A percentile compares a stretch with the other conserved stretches of the same genome.
Conservation (phyloP, 257 asterid genomes). For the Marsdenia floribunda region DNA sequence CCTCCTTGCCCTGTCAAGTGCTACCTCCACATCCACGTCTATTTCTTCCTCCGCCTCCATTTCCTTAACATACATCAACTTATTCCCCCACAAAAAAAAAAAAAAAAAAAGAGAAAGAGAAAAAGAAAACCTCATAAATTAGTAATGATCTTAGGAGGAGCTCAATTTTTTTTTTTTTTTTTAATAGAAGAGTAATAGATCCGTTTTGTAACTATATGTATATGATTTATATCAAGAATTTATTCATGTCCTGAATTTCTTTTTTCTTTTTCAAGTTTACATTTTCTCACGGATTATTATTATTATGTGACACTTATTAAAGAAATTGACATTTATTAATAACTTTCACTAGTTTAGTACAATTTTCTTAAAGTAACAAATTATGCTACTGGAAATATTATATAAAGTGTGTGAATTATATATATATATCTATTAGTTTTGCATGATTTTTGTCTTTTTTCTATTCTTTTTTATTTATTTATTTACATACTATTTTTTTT, state of each 20-base stretch:
- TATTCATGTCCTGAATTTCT: background rate
- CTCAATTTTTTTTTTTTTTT: background rate
- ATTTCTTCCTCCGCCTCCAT: slow-evolving; percentile 26
- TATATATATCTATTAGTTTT: too few species aligned
- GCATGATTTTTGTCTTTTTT: too few species aligned
- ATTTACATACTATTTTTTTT: too few species aligned
- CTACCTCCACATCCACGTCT: slow-evolving; percentile 22
- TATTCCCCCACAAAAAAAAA: background rate
- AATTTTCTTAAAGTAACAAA: too few species aligned
- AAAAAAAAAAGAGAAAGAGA: too few species aligned
- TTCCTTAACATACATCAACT: slow-evolving; percentile 41
- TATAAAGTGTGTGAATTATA: background rate
- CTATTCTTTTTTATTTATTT: too few species aligned
- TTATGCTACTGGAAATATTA: too few species aligned
- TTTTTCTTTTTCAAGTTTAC: background rate
- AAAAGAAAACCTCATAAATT: background rate
- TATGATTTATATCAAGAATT: slow-evolving; percentile 6
- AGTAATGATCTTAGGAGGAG: background rate
- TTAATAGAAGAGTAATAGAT: background rate
- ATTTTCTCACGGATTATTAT: too few species aligned
- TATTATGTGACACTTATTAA: too few species aligned
- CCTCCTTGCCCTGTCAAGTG: slow-evolving; percentile 27
- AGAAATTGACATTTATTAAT: too few species aligned
- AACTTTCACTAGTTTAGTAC: too few species aligned
- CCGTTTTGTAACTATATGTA: background rate